These are phyloP conservation scores for Puccinia novopanici DNA, from an alignment of 1,284 basidiomycete genomes.

Conservation along the genomic window DNA sequence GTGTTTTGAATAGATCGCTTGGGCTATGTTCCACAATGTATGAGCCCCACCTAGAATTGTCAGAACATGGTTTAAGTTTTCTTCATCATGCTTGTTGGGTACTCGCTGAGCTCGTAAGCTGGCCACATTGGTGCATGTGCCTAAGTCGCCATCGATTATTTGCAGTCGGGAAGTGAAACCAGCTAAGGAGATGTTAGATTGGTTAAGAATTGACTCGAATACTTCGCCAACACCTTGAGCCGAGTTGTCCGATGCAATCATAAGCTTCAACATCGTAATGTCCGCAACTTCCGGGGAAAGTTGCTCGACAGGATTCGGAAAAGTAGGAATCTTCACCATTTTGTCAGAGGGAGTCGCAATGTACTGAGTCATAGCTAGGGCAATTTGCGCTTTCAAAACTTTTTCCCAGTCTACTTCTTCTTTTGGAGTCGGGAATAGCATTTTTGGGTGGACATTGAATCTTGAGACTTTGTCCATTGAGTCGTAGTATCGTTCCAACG, in stretches of 20 bases:
- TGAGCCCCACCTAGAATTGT: constrained; percentile 5
- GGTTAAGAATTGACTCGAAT: background rate
- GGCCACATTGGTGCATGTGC: background rate
- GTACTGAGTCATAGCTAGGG: background rate
- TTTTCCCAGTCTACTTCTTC: background rate
- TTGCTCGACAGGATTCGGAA: background rate
- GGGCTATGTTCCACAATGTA: constrained; percentile 8
- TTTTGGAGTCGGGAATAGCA: background rate
- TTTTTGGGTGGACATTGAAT: background rate
- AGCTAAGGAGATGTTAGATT: background rate
- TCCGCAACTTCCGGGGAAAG: background rate
- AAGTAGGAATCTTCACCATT: background rate
- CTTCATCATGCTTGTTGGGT: background rate
- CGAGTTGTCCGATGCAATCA: background rate
- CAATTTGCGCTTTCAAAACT: background rate
- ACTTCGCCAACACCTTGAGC: constrained; percentile 15
- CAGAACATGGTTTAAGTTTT: background rate
- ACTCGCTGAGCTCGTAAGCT: background rate
- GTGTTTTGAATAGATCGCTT: background rate
- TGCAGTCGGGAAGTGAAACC: background rate
- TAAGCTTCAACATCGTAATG: background rate
- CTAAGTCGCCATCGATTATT: constrained; percentile 4
- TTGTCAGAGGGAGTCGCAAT: background rate
- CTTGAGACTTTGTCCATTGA: background rate
- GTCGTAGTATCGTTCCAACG: background rate